Percentiles rank a stretch among this genome's conserved stretches.
These are phyloP conservation scores for Solanum chilense DNA, from an alignment of 257 asterid species.

Conservation along the genomic window DNA sequence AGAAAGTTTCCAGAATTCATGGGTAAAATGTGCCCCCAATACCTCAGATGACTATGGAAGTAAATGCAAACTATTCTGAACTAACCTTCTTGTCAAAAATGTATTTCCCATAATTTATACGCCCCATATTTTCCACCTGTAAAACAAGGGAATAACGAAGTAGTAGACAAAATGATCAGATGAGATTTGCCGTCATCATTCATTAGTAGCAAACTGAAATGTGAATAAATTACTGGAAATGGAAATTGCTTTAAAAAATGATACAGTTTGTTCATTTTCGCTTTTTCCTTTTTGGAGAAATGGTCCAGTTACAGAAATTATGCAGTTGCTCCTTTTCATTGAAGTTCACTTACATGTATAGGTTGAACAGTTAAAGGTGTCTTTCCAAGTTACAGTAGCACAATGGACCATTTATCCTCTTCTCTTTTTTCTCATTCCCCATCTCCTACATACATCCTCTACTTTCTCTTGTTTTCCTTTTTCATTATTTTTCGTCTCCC, in stretches of 20 bases:
- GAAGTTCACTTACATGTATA: neutral
- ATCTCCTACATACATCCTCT: neutral
- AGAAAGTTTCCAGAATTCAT: neutral
- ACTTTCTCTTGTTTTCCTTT: neutral
- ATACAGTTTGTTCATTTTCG: neutral
- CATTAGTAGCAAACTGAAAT: neutral
- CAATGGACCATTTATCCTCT: neutral
- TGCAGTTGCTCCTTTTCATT: neutral
- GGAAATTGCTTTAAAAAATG: neutral
- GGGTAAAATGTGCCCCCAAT: neutral
- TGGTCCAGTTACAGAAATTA: neutral
- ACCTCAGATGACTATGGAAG: neutral
- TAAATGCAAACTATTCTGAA: neutral
- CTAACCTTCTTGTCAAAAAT: conserved; percentile 78
- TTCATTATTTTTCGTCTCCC: neutral
- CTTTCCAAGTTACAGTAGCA: neutral
- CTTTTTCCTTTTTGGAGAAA: neutral
- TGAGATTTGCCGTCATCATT: neutral
- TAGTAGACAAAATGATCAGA: neutral
- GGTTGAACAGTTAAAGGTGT: neutral
- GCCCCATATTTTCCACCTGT: conserved; percentile 98
- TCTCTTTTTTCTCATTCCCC: neutral
- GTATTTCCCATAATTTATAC: conserved; percentile 71
- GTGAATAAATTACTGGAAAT: neutral
- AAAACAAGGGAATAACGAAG: conserved; percentile 7